A percentile compares a stretch with the other conserved stretches of the same genome.
These are phyloP conservation scores for Endoconidiophora polonica DNA, from an alignment of 2,329 filamentous ascomycete genomes.

Conservation along the genomic window DNA sequence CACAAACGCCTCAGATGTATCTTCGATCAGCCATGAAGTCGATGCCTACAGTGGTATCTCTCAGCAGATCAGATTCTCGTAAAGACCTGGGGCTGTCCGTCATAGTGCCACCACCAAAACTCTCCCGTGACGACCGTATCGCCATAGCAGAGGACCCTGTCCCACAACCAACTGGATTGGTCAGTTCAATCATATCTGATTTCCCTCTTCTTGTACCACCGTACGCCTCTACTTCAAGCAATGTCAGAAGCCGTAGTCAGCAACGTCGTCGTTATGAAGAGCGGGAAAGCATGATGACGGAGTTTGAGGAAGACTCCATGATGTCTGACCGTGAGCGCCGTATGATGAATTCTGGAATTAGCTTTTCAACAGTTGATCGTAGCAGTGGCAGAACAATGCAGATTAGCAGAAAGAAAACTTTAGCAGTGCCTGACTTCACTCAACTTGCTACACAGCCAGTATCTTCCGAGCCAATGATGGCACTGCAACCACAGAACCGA, in stretches of 20 bases:
- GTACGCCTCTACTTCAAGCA: background rate
- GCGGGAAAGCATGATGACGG: constrained; percentile 30
- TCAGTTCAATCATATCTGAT: too few species aligned
- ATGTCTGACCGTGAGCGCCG: constrained; percentile 19
- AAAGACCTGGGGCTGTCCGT: background rate
- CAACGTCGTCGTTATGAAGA: constrained; percentile 15
- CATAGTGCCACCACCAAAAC: too few species aligned
- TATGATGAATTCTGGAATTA: constrained; percentile 36
- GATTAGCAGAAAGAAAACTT: background rate
- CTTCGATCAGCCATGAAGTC: too few species aligned
- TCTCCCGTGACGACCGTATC: too few species aligned
- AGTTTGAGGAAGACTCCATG: constrained; percentile 34
- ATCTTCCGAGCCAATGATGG: constrained; percentile 2
- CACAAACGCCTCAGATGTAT: too few species aligned
- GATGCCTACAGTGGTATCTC: background rate
- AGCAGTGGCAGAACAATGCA: constrained; percentile 17
- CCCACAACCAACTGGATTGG: too few species aligned
- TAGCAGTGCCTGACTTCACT: constrained; percentile 12
- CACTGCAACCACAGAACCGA: background rate
- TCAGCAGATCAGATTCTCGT: background rate
- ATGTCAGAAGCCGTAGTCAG: background rate
- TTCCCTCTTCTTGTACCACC: background rate
- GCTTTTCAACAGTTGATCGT: constrained; percentile 27
- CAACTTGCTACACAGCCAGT: constrained; percentile 7
- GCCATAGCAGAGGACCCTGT: too few species aligned